Evolutionary conservation across 2,329 filamentous ascomycete species (phyloP).

Genomic region (Pseudogymnoascus sp.): DNA sequence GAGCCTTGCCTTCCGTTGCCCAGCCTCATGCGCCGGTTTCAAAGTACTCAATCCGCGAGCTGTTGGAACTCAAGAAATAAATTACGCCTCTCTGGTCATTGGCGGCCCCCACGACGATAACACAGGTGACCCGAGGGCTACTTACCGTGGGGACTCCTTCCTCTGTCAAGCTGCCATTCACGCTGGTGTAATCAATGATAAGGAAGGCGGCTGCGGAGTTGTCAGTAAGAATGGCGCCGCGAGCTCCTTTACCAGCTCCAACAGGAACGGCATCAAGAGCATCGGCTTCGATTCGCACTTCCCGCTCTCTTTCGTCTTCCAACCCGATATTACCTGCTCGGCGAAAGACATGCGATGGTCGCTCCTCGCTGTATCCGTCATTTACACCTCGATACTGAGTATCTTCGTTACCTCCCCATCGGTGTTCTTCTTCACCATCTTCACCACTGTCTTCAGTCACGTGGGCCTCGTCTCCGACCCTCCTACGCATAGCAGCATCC

Average conservation of each 20-base stretch:
- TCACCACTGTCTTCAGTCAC: conserved; percentile 79
- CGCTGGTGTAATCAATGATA: conserved; percentile 65
- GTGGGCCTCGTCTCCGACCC: conserved; percentile 86
- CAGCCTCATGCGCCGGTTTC: conserved; percentile 60
- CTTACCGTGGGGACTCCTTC: conserved; percentile 85
- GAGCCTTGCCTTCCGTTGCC: conserved; percentile 66
- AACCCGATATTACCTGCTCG: conserved; percentile 55
- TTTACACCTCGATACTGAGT: conserved; percentile 69
- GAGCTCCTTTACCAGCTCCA: conserved; percentile 53
- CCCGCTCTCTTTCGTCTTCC: conserved; percentile 76
- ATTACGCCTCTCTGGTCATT: conserved; percentile 58
- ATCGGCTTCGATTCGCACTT: conserved; percentile 81
- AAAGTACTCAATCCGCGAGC: conserved; percentile 64
- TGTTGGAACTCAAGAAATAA: conserved; percentile 61
- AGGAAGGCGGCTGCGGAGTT: conserved; percentile 73
- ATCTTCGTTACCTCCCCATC: conserved; percentile 72
- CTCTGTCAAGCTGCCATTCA: conserved; percentile 82
- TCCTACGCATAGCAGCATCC: conserved; percentile 58
- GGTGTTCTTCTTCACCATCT: conserved; percentile 78
- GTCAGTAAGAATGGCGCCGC: conserved; percentile 64
- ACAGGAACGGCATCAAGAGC: conserved; percentile 67
- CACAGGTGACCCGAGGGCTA: conserved; percentile 35
- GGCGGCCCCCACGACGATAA: conserved; percentile 50
- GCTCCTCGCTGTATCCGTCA: conserved; percentile 70
- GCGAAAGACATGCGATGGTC: conserved; percentile 78